Base-by-base conservation (phyloP, 139 green algal species). In the Chlamydomonas sphaeroides region DNA sequence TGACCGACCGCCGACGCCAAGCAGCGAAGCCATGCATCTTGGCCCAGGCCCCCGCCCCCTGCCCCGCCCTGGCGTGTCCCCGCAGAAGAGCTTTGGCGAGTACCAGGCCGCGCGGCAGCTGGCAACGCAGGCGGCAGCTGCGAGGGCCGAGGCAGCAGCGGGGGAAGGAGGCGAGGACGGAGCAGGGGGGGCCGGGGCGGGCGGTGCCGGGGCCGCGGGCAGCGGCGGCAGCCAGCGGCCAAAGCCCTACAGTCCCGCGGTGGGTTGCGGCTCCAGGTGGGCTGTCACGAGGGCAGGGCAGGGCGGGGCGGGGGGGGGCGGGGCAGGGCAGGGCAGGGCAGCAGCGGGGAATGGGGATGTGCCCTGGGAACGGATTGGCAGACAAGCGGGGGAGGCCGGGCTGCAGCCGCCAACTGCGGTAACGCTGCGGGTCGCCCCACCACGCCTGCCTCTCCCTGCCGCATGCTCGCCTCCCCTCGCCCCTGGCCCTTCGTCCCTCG, bases 201-300 rank as follows among this genome's bases (percentile, higher is more conserved):
- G 38, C 53, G 38, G 70, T 21, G 70, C 21, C 33, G 33, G 20
- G 33, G 8, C 63, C 2, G 65, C 11, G 17, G 32, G 18, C 35
- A 7, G 15, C 11, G 33, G 65, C 10, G 7, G 35, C 10, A 6
- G 33, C 6, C 69, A 33, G 5, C 74, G 74, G 39, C 59, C 74
- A 1, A 80, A 63, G 74, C 74, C 74, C 25, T 80, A 70, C 74
- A 80, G 11, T 61, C 59, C 74, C 5, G 74, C 21, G 74, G 74
- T 70, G 74, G 74, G 74, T 70, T 71, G 74, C 72, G 36, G 10
- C 36, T 41, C 56, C 72, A 79, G 72, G 71, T 78, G 71, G 33
- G 56, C 56, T 6, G 35, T 23, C 35, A n/a, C 10, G 11, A 10
- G 2, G 11, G 20, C 26, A 30, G 28, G n/a, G 6, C 3, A 18